Conservation (phyloP, 108 stramenopile species). For the Cyclotella sp. region DNA sequence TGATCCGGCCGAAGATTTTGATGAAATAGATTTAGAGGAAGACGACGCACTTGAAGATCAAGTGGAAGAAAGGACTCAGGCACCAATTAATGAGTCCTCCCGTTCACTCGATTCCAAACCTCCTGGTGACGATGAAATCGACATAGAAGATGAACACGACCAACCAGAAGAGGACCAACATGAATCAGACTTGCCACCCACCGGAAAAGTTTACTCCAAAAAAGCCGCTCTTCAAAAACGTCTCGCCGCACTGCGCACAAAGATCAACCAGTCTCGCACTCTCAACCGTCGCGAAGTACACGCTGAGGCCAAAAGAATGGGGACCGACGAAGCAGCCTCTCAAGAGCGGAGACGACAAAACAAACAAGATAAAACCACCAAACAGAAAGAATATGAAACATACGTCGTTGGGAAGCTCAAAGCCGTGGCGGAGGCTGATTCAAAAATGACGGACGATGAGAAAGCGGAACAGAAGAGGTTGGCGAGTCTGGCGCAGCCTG, state of each 20-base stretch:
- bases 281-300: conserved; percentile 83
- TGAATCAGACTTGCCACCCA: conserved; percentile 26
- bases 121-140: conserved; percentile 46
- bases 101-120: conserved; percentile 3
- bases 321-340: conserved; percentile 65
- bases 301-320: conserved; percentile 78
- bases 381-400: conserved; percentile 60
- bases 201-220: conserved; percentile 43
- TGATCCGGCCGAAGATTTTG: conserved; percentile 57
- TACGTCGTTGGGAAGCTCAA: conserved; percentile 48
- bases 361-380: conserved; percentile 55
- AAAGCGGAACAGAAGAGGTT: conserved; percentile 48
- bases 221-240: conserved; percentile 67
- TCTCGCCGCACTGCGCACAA: conserved; percentile 74
- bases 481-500: conserved; percentile 48
- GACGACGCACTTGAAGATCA: neutral
- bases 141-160: conserved; percentile 32
- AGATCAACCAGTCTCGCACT: conserved; percentile 90
- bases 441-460: conserved; percentile 2
- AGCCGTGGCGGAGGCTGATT: conserved; percentile 11
- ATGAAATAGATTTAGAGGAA: conserved; percentile 28
- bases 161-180: conserved; percentile 46
- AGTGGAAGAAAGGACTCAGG: neutral
- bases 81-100: neutral
- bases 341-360: conserved; percentile 67